Base-by-base conservation (phyloP, 2,329 filamentous ascomycete genomes). In the Aspergillus carbonarius region DNA sequence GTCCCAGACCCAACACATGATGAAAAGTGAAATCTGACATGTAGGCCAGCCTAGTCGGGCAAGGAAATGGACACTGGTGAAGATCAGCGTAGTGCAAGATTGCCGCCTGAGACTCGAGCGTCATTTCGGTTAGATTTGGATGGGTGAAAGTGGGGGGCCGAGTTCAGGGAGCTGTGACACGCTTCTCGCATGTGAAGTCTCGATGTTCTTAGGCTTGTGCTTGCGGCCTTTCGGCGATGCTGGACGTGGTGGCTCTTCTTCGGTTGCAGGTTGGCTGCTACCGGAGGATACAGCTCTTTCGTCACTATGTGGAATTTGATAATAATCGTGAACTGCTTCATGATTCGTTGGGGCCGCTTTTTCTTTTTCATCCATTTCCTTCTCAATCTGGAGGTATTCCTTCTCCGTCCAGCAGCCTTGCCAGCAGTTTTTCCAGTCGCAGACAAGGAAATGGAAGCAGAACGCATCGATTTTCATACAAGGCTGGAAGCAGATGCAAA, bases 391-490 rank as follows among this genome's bases (percentile, higher is more conserved):
- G 35, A 92, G 87, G 70, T 85, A 93, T 65, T 86, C 87, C 62
- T 91, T 87, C 75, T 98, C 93, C 12, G 90, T 96, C 80, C 88
- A 92, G 79, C 93, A 98, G 8, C 93, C 93, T 74, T 95, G 92
- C 93, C 93, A 98, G 78, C 93, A 98, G 66, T 96, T 89, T 67
- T 92, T 88, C 93, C 93, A 98, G 72, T 98, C 90, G 70, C 92
- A 91, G 18, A 98, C 93, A 12, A 98, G 82, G 65, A 96, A 97
- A 69, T 93, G 92, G 83, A 98, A 98, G 74, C 92, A 96, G 74
- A 93, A 96, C 1, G 88, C 88, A 70, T 98, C 93, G 59, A 98
- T 95, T 77, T 93, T 96, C 85, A 98, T 92, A 75, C 92, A 96
- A 3, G 93, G 93, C 75, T 96, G 92, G 76, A 97, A 97, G 79